Percentiles rank a stretch among this genome's conserved stretches.
Conservation (phyloP, 306 rosid species). For the Vigna hirtella region DNA sequence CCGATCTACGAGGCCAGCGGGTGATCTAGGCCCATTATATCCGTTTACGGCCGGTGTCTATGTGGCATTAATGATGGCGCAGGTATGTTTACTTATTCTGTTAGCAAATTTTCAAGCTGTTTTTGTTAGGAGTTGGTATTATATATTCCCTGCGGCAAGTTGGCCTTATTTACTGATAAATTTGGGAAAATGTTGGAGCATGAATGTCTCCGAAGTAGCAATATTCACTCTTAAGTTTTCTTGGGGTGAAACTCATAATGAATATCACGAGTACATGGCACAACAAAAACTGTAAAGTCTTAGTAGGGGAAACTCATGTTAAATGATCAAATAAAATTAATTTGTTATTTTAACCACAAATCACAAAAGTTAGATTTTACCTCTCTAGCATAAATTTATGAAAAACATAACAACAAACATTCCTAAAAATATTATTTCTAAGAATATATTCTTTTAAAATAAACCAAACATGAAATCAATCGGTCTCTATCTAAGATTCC, state of each 20-base stretch:
- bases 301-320: neutral
- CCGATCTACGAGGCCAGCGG: conserved; percentile 76
- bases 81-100: conserved; percentile 56
- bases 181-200: neutral
- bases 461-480: too few relatives aligned
- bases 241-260: neutral
- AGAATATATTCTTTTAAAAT: too few relatives aligned
- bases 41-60: conserved; percentile 99
- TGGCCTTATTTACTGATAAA: neutral
- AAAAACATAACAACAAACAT: too few relatives aligned
- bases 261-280: too few relatives aligned
- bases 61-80: conserved; percentile 99
- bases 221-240: neutral
- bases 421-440: too few relatives aligned
- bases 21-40: conserved; percentile 90
- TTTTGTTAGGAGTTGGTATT: conserved; percentile 7
- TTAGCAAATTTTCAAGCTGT: neutral
- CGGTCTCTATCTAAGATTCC: too few relatives aligned
- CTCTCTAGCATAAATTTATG: too few relatives aligned
- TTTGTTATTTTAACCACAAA: too few relatives aligned
- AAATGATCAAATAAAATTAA: too few relatives aligned
- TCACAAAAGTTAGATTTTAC: too few relatives aligned
- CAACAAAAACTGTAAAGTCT: neutral
- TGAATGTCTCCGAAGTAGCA: neutral
- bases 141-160: neutral